These are phyloP conservation scores for Spinacia oleracea DNA, from an alignment of 179 eudicot species.

Conservation along the genomic window DNA sequence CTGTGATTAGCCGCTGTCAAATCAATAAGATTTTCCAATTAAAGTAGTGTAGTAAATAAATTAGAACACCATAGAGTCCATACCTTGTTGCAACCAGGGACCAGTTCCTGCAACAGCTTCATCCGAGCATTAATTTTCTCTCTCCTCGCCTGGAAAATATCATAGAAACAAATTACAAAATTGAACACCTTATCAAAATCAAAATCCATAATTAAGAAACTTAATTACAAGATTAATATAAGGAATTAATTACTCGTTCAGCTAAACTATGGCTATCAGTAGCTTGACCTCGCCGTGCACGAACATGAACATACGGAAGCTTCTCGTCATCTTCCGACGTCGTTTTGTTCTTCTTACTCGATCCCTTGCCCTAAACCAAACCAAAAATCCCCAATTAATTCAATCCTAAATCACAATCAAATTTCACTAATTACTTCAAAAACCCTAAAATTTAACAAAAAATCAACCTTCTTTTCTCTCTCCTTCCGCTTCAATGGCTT, in stretches of 20 bases:
- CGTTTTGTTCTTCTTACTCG: conserved; percentile 60
- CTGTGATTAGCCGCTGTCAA: neutral
- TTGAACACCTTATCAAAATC: neutral
- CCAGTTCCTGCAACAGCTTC: conserved; percentile 95
- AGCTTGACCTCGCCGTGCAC: conserved; percentile 96
- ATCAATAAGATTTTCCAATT: too few species aligned
- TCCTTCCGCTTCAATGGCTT: conserved; percentile 71
- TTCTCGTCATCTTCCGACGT: conserved; percentile 53
- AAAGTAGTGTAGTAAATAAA: neutral
- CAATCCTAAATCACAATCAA: neutral
- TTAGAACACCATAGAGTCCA: neutral
- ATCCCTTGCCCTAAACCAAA: conserved; percentile 43
- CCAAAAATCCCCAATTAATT: neutral
- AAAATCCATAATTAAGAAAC: neutral
- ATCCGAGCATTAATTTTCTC: conserved; percentile 97
- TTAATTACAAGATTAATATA: conserved; percentile 9
- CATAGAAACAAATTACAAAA: neutral
- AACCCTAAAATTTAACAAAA: neutral
- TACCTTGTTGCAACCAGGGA: conserved; percentile 98
- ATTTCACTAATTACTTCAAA: neutral
- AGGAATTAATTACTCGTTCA: conserved; percentile 60
- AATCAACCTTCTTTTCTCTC: conserved; percentile 63
- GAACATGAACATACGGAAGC: conserved; percentile 91
- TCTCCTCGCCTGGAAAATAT: conserved; percentile 74
- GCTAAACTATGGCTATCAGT: conserved; percentile 99